These are phyloP conservation scores for Bruguiera parviflora DNA, from an alignment of 345 rosid genomes.

Conservation along the genomic window DNA sequence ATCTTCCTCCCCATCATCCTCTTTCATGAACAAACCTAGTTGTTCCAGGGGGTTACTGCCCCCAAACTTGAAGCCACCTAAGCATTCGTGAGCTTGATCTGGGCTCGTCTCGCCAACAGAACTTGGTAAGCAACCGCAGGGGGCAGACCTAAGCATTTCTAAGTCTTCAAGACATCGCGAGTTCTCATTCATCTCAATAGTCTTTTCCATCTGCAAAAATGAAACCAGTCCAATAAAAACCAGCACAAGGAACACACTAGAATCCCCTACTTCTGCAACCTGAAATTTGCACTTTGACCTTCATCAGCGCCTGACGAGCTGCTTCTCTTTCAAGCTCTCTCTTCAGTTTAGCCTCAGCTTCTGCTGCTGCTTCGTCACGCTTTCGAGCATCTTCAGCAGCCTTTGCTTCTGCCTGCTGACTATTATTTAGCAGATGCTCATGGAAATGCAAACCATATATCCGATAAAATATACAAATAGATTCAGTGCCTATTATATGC, in stretches of 20 bases:
- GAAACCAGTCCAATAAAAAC: slow-evolving; percentile 4
- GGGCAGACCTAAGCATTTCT: slow-evolving; percentile 62
- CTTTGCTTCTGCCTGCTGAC: slow-evolving; percentile 64
- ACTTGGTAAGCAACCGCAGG: slow-evolving; percentile 45
- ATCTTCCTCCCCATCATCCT: slow-evolving; percentile 45
- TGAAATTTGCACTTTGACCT: slow-evolving; percentile 37
- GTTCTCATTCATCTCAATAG: slow-evolving; percentile 78
- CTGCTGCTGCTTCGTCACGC: slow-evolving; percentile 67
- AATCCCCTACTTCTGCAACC: background rate
- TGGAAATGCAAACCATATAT: too few species aligned
- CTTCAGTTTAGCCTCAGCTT: slow-evolving; percentile 61
- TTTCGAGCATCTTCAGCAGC: slow-evolving; percentile 73
- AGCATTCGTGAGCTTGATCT: slow-evolving; percentile 36
- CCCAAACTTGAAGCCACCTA: slow-evolving; percentile 70
- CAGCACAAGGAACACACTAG: background rate
- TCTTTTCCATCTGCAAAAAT: slow-evolving; percentile 79
- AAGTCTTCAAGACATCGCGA: slow-evolving; percentile 70
- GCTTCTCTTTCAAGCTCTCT: slow-evolving; percentile 86
- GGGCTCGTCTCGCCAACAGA: slow-evolving; percentile 57
- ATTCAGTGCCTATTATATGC: too few species aligned
- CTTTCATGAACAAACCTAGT: slow-evolving; percentile 74
- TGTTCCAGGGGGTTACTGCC: slow-evolving; percentile 64
- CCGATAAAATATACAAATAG: too few species aligned
- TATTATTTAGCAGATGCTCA: background rate
- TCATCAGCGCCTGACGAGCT: slow-evolving; percentile 71